Evolutionary conservation across 1,284 basidiomycete species (phyloP).

Genomic region (Tetrapyrgos nigripes): DNA sequence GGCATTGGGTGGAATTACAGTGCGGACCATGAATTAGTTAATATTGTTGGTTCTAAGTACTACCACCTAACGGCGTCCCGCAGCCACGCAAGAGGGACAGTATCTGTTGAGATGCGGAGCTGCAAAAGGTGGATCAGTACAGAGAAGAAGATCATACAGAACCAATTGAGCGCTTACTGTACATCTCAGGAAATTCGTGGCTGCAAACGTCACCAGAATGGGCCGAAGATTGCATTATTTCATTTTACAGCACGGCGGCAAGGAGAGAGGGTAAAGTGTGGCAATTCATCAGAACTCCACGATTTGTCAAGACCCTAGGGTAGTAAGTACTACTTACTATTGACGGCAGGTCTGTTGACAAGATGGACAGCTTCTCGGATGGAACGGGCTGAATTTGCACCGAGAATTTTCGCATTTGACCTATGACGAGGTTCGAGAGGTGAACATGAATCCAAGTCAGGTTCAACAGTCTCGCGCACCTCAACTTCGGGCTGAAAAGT

Average conservation of each 20-base stretch:
- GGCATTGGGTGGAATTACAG: no score
- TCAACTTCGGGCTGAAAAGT: conserved; percentile 35
- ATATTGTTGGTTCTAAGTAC: not conserved
- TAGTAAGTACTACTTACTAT: conserved; percentile 46
- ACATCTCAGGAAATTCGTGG: conserved; percentile 50
- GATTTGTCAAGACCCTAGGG: conserved; percentile 1
- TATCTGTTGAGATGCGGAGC: conserved; percentile 46
- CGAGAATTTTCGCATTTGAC: conserved; percentile 44
- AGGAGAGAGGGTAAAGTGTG: conserved; percentile 11
- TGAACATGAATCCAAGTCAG: conserved; percentile 16
- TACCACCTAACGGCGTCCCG: conserved; percentile 25
- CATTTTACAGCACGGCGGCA: no score
- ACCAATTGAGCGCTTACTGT: conserved; percentile 38
- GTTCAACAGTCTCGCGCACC: conserved; percentile 22
- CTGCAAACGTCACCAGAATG: conserved; percentile 25
- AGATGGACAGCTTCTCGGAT: conserved; percentile 48
- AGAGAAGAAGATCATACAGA: not conserved
- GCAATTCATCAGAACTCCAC: conserved; percentile 20
- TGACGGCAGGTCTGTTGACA: conserved; percentile 55
- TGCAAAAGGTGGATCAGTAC: conserved; percentile 16
- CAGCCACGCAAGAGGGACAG: conserved; percentile 45
- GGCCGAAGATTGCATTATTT: conserved; percentile 9
- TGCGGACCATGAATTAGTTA: no score
- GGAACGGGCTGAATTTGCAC: conserved; percentile 56
- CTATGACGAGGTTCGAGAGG: conserved; percentile 32